These are phyloP conservation scores for Hymenoscyphus repandus DNA, from an alignment of 2,329 filamentous ascomycete species.

Conservation along the genomic window DNA sequence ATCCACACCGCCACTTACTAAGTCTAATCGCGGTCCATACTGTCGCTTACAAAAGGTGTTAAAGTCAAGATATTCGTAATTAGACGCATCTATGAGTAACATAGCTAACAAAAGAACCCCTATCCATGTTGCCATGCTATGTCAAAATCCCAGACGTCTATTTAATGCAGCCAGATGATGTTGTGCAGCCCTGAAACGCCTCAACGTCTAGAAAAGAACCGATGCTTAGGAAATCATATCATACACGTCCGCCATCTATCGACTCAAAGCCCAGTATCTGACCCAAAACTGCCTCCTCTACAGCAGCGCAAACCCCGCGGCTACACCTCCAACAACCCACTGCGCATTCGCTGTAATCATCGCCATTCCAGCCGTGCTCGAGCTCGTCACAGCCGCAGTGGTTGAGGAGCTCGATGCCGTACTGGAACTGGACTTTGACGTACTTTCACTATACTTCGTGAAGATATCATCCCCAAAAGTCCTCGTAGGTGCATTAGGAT, in stretches of 20 bases:
- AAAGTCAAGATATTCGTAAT: too few relatives aligned
- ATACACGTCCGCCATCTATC: neutral
- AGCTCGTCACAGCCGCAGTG: neutral
- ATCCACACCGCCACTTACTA: too few relatives aligned
- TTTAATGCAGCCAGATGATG: neutral
- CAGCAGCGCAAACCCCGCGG: slow-evolving; percentile 22
- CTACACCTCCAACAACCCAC: slow-evolving; percentile 22
- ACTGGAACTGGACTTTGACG: neutral
- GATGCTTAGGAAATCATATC: neutral
- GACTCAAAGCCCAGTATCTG: neutral
- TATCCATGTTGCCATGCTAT: neutral
- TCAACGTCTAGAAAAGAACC: neutral
- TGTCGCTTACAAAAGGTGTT: too few relatives aligned
- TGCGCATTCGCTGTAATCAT: slow-evolving; percentile 23
- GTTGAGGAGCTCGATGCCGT: neutral
- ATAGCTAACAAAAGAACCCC: neutral
- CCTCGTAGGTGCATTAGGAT: neutral
- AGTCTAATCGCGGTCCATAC: too few relatives aligned
- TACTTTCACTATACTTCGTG: neutral
- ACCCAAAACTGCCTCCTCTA: neutral
- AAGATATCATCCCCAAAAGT: neutral
- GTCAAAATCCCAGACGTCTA: neutral
- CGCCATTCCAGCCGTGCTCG: slow-evolving; percentile 15
- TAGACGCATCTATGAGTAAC: too few relatives aligned
- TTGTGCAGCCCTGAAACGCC: neutral